Evolutionary conservation across 306 rosid species (phyloP), one percentile per base, ranked within the genome.

Genomic region (Albizia julibrissin): DNA sequence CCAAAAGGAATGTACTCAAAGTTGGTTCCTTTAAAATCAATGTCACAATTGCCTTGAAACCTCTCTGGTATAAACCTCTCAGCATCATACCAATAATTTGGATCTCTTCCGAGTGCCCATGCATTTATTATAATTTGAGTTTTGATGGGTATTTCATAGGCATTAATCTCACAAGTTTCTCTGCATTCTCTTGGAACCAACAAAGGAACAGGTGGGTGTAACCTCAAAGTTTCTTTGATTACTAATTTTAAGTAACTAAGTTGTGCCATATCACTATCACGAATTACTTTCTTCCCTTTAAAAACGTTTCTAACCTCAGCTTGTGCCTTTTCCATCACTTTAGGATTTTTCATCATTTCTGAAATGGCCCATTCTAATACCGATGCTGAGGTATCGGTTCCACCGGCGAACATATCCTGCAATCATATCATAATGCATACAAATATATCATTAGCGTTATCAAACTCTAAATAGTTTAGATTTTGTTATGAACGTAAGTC

Each of bases 1-100:
- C 74, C 74, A 40, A 69, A 69, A 10, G 74, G 74, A 1, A 69
- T n/a, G 50, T 69, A 39, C 74, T 69, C 74, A 69, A 69, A 69
- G 31, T 69, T 69, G 11, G 49, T 39, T 24, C 74, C 74, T 40
- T 6, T 39, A 3, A 69, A 69, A 69, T 69, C 31, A 37, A 40
- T 4, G 15, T 65, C 11, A 39, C 40, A 37, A 69, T 13, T 21
- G 16, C 50, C 74, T 3, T 69, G 50, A 5, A 39, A 69, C 4
- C 50, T 69, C 31, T 69, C 74, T 69, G 74, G 74, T 21, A 69
- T 69, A n/a, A 40, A 69, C 7, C 50, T 39, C 74, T 69, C 74
- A 40, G 74, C 74, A 39, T 37, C 74, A 10, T 21, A 39, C 74
- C 74, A 69, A 69, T 40, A 10, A 6, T 10, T 39, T 39, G 74